Conservation (phyloP, 2,329 filamentous ascomycete species). For the Botrytis medusae region DNA sequence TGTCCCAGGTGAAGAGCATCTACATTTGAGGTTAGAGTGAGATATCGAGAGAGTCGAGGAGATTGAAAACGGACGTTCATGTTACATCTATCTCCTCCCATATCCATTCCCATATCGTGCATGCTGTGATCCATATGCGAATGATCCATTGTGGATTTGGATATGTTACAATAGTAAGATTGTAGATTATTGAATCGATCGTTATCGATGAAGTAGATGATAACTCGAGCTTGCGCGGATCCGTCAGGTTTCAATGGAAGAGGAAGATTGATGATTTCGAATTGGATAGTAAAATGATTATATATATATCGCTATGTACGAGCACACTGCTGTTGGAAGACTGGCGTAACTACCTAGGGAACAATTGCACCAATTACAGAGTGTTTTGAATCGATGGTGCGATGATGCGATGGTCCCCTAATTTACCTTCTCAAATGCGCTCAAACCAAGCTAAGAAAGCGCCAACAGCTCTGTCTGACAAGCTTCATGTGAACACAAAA, state of each 20-base stretch:
- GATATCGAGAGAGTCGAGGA: not conserved
- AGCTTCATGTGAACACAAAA: not conserved
- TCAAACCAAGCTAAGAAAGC: conserved; percentile 9
- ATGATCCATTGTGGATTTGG: conserved; percentile 4
- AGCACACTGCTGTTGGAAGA: not conserved
- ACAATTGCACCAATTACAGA: conserved; percentile 2
- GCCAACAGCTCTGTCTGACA: conserved; percentile 6
- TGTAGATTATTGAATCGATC: not conserved
- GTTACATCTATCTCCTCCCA: conserved; percentile 69
- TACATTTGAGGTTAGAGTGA: conserved; percentile 42
- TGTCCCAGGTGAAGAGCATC: conserved; percentile 99
- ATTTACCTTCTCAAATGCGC: conserved; percentile 22
- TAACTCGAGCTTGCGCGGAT: not conserved
- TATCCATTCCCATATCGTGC: conserved; percentile 49
- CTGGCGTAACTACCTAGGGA: not conserved
- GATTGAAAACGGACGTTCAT: conserved; percentile 71
- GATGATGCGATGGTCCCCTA: conserved; percentile 3
- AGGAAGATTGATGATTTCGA: not conserved
- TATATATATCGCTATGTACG: not conserved
- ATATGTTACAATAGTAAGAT: not conserved
- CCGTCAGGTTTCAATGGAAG: not conserved
- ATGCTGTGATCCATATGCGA: conserved; percentile 41
- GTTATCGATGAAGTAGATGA: not conserved
- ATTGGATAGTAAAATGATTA: not conserved
- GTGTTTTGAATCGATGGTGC: not conserved